Evolutionary conservation across 129 eudicot species (phyloP).

Genomic region (Flaveria trinervia): DNA sequence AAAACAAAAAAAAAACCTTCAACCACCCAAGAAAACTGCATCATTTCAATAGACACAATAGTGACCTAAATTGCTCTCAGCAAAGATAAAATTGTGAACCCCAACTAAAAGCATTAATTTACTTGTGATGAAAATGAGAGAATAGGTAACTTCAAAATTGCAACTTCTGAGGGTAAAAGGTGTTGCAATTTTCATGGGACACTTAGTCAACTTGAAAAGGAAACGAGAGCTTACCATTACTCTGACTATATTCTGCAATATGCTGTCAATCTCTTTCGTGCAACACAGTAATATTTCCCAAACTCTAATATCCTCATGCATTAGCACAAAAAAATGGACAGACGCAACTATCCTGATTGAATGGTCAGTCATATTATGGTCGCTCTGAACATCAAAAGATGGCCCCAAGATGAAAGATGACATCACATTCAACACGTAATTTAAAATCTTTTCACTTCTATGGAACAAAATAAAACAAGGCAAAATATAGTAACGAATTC

Average conservation of each 20-base stretch:
- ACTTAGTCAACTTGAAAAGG: not conserved
- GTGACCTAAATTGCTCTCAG: too few species aligned
- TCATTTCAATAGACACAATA: too few species aligned
- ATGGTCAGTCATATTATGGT: conserved; percentile 26
- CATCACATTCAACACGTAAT: conserved; percentile 47
- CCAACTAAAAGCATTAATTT: not conserved
- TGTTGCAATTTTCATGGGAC: not conserved
- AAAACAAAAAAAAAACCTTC: too few species aligned
- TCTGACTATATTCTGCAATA: conserved; percentile 44
- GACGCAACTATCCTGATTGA: conserved; percentile 49
- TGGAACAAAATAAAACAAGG: conserved; percentile 62
- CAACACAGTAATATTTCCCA: conserved; percentile 38
- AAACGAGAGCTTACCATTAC: conserved; percentile 45
- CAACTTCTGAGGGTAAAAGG: not conserved
- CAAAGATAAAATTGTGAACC: too few species aligned
- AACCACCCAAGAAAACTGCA: too few species aligned
- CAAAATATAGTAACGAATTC: conserved; percentile 54
- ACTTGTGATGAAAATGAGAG: not conserved
- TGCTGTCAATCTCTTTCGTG: conserved; percentile 47
- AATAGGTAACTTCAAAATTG: not conserved
- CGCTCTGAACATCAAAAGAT: conserved; percentile 24
- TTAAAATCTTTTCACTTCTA: conserved; percentile 51
- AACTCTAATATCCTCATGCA: conserved; percentile 53
- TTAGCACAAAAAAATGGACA: conserved; percentile 43
- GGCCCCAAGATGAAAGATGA: conserved; percentile 44